Evolutionary conservation across 148 eudicot species (phyloP).

Genomic region (Fagopyrum homotropicum): DNA sequence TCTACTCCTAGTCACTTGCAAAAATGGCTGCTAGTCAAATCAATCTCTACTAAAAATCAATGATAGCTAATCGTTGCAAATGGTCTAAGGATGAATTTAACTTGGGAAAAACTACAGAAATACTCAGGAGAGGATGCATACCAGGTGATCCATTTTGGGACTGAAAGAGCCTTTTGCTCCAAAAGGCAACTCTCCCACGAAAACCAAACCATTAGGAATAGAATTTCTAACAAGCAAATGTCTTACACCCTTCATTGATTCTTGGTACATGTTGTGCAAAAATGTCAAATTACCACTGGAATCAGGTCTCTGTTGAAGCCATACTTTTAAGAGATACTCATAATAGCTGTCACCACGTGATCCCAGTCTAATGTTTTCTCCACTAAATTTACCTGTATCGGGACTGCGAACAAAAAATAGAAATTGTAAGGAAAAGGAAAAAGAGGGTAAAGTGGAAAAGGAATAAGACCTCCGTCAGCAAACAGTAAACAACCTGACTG

Average conservation of each 20-base stretch:
- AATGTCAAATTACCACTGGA: slow-evolving; percentile 45
- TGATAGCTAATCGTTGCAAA: neutral
- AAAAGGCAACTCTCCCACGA: slow-evolving; percentile 87
- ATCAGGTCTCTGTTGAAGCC: slow-evolving; percentile 71
- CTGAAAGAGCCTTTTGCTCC: slow-evolving; percentile 64
- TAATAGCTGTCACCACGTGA: slow-evolving; percentile 99
- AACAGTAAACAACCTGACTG: neutral
- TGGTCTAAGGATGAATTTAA: neutral
- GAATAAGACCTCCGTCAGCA: neutral
- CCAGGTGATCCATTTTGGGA: slow-evolving; percentile 99
- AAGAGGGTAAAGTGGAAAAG: neutral
- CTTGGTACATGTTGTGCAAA: slow-evolving; percentile 76
- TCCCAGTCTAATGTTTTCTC: slow-evolving; percentile 84
- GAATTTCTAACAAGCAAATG: slow-evolving; percentile 81
- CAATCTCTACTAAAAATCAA: neutral
- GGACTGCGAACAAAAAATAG: slow-evolving; percentile 47
- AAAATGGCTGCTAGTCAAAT: neutral
- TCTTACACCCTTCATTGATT: slow-evolving; percentile 89
- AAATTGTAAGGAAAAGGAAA: slow-evolving; percentile 3
- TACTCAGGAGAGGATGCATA: slow-evolving; percentile 23
- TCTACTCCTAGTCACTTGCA: neutral
- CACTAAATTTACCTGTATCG: slow-evolving; percentile 70
- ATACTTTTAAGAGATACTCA: slow-evolving; percentile 89
- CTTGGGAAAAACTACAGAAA: neutral
- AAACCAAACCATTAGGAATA: slow-evolving; percentile 67